Evolutionary conservation across 2,329 filamentous ascomycete species (phyloP), one percentile per base, ranked within the genome.

Genomic region (Rhynchosporium graminicola): DNA sequence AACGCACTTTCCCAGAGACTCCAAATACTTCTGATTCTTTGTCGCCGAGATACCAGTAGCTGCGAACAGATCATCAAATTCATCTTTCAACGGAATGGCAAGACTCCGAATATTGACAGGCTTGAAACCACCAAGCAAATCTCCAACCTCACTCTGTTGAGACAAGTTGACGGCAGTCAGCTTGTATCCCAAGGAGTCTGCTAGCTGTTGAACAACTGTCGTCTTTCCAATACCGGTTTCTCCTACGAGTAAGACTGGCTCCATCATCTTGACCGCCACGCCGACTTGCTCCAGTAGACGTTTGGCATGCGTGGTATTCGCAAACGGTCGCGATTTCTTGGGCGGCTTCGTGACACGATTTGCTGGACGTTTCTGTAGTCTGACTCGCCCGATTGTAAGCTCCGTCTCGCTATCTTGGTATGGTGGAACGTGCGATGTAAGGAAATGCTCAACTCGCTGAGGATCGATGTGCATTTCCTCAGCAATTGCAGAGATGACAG

Each of bases 221-320:
- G 95, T 99, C 77, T 99, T 99, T 71, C 95, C 95, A 57, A 97
- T 97, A 79, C 95, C 95, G 7, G 95, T 99, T 78, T 99, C 95
- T 73, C 95, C 95, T n/a, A 99, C 95, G 33, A 99, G 85, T 20
- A 99, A 79, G 1, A 97, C 85, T 3, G 96, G 92, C 72, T 99
- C 95, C n/a, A 86, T 84, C 70, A 92, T 85, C 65, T 89, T 87
- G 5, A 97, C 86, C 1, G 92, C 89, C 43, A 91, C 87, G 1
- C 91, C 87, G 60, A 98, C 90, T 74, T 96, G 91, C 74, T 99
- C 96, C 57, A 99, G 83, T 12, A 97, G 81, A 65, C 89, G 86
- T 67, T 91, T 86, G 0, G 94, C 94, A 67, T 96, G 91, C 28
- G 86, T 87, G 26, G 95, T 98, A 42, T 90, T 92, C 4, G 95